A percentile compares a stretch with the other conserved stretches of the same genome.
phyloP scores from a whole-genome alignment of 345 rosid genomes.

The Sonneratia caseolaris region DNA sequence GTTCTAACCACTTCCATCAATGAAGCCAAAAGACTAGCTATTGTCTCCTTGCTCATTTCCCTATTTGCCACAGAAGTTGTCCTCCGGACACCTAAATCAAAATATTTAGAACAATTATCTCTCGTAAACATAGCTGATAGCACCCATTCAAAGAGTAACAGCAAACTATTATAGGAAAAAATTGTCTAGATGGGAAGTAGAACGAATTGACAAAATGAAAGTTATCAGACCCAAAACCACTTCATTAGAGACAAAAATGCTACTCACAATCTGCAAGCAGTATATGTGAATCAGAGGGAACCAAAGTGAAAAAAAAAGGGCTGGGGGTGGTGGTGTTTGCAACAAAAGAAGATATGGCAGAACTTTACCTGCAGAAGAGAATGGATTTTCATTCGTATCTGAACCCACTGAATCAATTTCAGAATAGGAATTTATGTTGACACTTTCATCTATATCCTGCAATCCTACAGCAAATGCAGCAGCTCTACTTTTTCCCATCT shows the following conservation, averaged over 20 bases:
- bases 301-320: not conserved
- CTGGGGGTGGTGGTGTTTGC: no score
- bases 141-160: not conserved
- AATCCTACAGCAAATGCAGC: slow-evolving; percentile 92
- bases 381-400: slow-evolving; percentile 64
- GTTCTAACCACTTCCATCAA: slow-evolving; percentile 98
- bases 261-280: not conserved
- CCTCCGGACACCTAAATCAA: slow-evolving; percentile 48
- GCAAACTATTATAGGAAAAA: not conserved
- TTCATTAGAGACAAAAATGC: not conserved
- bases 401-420: slow-evolving; percentile 60
- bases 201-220: not conserved
- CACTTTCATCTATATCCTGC: slow-evolving; percentile 87
- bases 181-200: not conserved
- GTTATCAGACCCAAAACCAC: not conserved
- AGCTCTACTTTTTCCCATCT: slow-evolving; percentile 97
- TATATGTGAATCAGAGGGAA: not conserved
- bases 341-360: not conserved
- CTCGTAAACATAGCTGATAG: not conserved
- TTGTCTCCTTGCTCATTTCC: slow-evolving; percentile 70
- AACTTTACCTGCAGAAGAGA: slow-evolving; percentile 71
- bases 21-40: slow-evolving; percentile 84
- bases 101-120: slow-evolving; percentile 1
- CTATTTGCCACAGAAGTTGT: slow-evolving; percentile 55
- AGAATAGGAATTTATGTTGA: slow-evolving; percentile 47